These are phyloP conservation scores for Lachnellula occidentalis DNA, from an alignment of 2,329 filamentous ascomycete genomes.

Conservation along the genomic window DNA sequence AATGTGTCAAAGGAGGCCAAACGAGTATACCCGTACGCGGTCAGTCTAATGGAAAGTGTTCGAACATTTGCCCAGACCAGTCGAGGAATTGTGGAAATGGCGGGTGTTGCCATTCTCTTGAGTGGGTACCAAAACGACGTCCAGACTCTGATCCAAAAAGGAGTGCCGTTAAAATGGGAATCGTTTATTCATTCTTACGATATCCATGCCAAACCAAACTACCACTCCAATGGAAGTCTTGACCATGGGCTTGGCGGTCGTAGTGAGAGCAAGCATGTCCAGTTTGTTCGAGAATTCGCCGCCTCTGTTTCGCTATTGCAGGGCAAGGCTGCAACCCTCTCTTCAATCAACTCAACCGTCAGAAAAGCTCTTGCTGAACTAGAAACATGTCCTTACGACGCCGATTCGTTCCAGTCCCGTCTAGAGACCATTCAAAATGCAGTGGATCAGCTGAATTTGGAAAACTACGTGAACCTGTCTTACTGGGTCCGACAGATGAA, in stretches of 20 bases:
- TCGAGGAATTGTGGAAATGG: slow-evolving; percentile 77
- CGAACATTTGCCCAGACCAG: slow-evolving; percentile 85
- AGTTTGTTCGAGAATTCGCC: slow-evolving; percentile 93
- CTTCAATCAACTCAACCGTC: slow-evolving; percentile 70
- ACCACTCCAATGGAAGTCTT: slow-evolving; percentile 53
- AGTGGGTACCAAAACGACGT: slow-evolving; percentile 91
- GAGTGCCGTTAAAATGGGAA: slow-evolving; percentile 89
- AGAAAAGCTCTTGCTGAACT: slow-evolving; percentile 81
- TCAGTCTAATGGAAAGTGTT: slow-evolving; percentile 98
- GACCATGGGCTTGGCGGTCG: slow-evolving; percentile 53
- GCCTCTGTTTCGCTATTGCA: slow-evolving; percentile 82
- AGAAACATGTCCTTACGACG: slow-evolving; percentile 76
- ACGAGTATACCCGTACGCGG: slow-evolving; percentile 93
- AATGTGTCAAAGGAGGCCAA: slow-evolving; percentile 99
- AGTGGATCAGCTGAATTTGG: slow-evolving; percentile 92
- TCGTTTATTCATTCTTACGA: slow-evolving; percentile 98
- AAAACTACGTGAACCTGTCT: slow-evolving; percentile 89
- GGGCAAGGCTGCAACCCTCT: slow-evolving; percentile 74
- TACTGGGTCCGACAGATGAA: slow-evolving; percentile 91
- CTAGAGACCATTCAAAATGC: slow-evolving; percentile 83
- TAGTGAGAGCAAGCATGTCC: slow-evolving; percentile 86
- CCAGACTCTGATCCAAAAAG: slow-evolving; percentile 75
- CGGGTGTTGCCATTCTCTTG: slow-evolving; percentile 78
- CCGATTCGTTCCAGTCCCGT: slow-evolving; percentile 70
- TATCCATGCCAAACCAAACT: slow-evolving; percentile 66